Percentiles rank a stretch among this genome's conserved stretches.
Evolutionary conservation across 1,284 basidiomycete genomes (phyloP).

Genomic region (Ceratobasidium sp.): DNA sequence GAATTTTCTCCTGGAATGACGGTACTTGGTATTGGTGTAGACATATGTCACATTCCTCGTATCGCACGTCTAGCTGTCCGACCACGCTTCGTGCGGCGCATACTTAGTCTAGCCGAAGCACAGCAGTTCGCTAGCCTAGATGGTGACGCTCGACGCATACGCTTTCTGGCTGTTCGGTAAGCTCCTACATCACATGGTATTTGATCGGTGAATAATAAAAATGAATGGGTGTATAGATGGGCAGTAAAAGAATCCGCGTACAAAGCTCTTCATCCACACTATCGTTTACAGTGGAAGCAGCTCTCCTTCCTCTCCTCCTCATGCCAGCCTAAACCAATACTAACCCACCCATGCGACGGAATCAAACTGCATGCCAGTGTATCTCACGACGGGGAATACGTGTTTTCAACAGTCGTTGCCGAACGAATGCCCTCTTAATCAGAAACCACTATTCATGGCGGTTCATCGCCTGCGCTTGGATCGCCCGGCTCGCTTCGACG

Average conservation of each 20-base stretch:
- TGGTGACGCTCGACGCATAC: slow-evolving; percentile 46
- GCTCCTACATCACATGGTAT: slow-evolving; percentile 43
- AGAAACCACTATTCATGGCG: background rate
- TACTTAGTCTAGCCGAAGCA: slow-evolving; percentile 67
- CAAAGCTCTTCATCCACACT: slow-evolving; percentile 78
- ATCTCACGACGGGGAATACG: slow-evolving; percentile 86
- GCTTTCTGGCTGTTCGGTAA: slow-evolving; percentile 73
- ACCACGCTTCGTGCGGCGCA: slow-evolving; percentile 66
- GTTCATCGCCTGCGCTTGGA: slow-evolving; percentile 70
- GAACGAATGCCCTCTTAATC: slow-evolving; percentile 50
- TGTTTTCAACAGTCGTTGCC: slow-evolving; percentile 75
- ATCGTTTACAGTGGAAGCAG: slow-evolving; percentile 78
- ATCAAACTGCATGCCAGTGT: slow-evolving; percentile 68
- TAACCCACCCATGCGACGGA: slow-evolving; percentile 42
- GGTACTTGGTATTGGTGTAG: slow-evolving; percentile 80
- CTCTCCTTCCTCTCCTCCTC: slow-evolving; percentile 51
- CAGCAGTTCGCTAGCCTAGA: slow-evolving; percentile 52
- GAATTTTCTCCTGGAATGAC: background rate
- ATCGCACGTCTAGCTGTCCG: slow-evolving; percentile 59
- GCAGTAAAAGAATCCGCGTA: slow-evolving; percentile 89
- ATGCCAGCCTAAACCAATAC: slow-evolving; percentile 43
- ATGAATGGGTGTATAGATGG: slow-evolving; percentile 62
- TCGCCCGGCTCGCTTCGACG: slow-evolving; percentile 68
- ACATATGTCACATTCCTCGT: slow-evolving; percentile 75
- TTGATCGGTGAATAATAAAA: slow-evolving; percentile 1